phyloP scores from a whole-genome alignment of 1,139 yeast species.

The Sugiyamaella xylanicola region DNA sequence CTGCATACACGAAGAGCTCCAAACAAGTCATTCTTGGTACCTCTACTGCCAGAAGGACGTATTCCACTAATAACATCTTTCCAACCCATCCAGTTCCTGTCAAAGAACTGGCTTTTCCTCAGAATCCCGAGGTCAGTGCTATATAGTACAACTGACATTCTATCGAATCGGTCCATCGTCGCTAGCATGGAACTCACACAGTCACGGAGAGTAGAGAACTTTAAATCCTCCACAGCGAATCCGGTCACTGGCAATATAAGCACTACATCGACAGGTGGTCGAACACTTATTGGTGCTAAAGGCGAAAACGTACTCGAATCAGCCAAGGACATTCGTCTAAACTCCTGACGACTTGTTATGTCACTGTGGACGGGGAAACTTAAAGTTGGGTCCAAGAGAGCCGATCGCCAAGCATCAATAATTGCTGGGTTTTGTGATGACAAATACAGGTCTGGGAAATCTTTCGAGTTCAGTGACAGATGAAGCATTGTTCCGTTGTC shows the following conservation, averaged over 20 bases:
- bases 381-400: slow-evolving; percentile 21
- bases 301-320: not conserved
- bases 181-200: slow-evolving; percentile 22
- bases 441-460: slow-evolving; percentile 12
- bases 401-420: slow-evolving; percentile 25
- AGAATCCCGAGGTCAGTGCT: slow-evolving; percentile 20
- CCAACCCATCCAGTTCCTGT: slow-evolving; percentile 25
- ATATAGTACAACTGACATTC: slow-evolving; percentile 31
- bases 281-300: slow-evolving; percentile 13
- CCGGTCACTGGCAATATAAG: slow-evolving; percentile 30
- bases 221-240: slow-evolving; percentile 27
- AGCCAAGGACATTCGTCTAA: slow-evolving; percentile 9
- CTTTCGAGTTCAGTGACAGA: slow-evolving; percentile 6
- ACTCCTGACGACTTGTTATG: slow-evolving; percentile 10
- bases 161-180: slow-evolving; percentile 30
- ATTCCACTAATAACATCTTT: slow-evolving; percentile 19
- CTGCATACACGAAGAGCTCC: slow-evolving; percentile 20
- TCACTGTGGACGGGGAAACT: slow-evolving; percentile 21
- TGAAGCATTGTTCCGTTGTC: slow-evolving; percentile 9
- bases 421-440: slow-evolving; percentile 15
- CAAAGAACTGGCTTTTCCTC: slow-evolving; percentile 2
- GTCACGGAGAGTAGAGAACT: slow-evolving; percentile 26
- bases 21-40: slow-evolving; percentile 22
- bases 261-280: slow-evolving; percentile 30
- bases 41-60: slow-evolving; percentile 23